Conservation (phyloP, 1,139 yeast species). For the Candida labiduridarum region DNA sequence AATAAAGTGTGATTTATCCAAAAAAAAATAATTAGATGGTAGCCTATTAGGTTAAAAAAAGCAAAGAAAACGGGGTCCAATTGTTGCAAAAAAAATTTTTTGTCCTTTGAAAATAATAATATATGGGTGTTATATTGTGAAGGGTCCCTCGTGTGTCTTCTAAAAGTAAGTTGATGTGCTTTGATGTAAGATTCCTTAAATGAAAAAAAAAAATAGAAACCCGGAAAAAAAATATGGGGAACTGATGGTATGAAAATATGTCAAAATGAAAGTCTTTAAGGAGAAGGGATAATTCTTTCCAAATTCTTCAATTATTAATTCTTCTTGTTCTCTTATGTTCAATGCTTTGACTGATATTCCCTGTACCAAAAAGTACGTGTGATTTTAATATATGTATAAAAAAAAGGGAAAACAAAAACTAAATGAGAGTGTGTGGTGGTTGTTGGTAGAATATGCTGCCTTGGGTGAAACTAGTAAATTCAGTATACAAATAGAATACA, state of each 20-base stretch:
- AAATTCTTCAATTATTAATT: too few species aligned
- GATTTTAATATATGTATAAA: neutral
- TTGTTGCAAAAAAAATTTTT: slow-evolving; percentile 4
- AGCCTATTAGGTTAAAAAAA: neutral
- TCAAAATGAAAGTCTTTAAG: neutral
- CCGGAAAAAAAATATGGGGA: neutral
- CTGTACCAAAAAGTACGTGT: neutral
- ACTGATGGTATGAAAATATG: neutral
- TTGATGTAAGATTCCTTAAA: slow-evolving; percentile 1
- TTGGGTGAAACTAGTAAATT: neutral
- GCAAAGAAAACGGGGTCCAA: neutral
- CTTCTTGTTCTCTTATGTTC: neutral
- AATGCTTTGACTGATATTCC: neutral
- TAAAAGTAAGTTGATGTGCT: neutral
- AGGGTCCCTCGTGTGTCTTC: neutral
- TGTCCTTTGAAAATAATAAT: neutral
- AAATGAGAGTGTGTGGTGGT: neutral
- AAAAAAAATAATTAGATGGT: neutral
- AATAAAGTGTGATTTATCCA: neutral
- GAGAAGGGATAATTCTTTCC: too few species aligned
- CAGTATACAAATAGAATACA: neutral
- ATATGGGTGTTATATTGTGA: neutral
- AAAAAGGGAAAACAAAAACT: neutral
- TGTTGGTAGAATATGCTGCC: neutral
- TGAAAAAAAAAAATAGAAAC: neutral